Base-by-base conservation (phyloP, 2,329 filamentous ascomycete species). In the Epichloe aotearoae region DNA sequence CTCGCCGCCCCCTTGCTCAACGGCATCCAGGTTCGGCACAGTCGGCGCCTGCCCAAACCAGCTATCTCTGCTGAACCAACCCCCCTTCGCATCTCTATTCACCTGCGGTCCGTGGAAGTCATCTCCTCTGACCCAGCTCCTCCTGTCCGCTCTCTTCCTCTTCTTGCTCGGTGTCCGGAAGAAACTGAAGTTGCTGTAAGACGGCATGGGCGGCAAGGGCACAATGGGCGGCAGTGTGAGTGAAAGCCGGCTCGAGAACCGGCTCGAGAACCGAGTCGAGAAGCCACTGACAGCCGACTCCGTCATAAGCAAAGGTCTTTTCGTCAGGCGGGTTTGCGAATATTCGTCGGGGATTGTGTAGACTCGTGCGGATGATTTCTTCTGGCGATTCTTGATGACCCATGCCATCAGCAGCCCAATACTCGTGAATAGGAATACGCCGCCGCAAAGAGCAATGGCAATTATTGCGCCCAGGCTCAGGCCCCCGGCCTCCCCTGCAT, bases 371-470 rank as follows among this genome's bases (percentile, higher is more conserved):
- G 56, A 55, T 20, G 49, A 54, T n/a, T 36, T 55, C 38, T 36
- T 36, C 7, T 50, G 54, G 2, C 59, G 60, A 23, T 51, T 50
- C 54, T 61, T 62, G 51, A 68, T 54, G 20, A 59, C 55, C 62
- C 69, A 70, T 5, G 72, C 58, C 44, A 74, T 66, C 23, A 75
- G 52, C 26, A 73, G 61, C 0, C 70, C 72, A 6, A 76, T 52
- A 7, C 57, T 61, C 2, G 67, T 61, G 57, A 74, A 73, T 14
- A 77, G 52, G 6, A 75, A 49, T 2, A 73, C 57, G 15, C 71
- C 70, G n/a, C 73, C 73, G 34, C 69, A 69, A 26, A 80, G 55
- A 12, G 70, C 69, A 50, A 79, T 72, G 50, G 67, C 67, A 36
- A 77, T 62, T 15, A 73, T 54, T 61, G 64, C 66, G n/a, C 65